Conservation (phyloP, 78 protist genomes). For the Chrysochromulina parva region DNA sequence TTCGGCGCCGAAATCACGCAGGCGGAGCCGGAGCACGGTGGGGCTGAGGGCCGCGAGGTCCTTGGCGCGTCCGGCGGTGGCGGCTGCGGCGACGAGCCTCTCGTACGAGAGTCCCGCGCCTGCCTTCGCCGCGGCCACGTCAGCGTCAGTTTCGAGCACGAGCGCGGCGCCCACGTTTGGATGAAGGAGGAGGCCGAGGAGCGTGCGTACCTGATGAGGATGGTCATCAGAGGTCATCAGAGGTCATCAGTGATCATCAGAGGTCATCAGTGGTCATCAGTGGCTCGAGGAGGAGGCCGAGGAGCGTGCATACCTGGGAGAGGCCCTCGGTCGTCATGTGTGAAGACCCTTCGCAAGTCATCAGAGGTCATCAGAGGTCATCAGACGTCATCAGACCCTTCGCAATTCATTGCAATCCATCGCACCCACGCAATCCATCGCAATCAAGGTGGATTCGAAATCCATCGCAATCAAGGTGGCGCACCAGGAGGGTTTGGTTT, state of each 20-base stretch:
- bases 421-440: too few species aligned
- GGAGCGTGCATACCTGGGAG: background rate
- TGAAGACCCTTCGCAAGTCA: background rate
- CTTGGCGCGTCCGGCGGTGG: background rate
- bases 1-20: background rate
- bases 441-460: too few species aligned
- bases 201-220: background rate
- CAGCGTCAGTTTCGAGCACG: background rate
- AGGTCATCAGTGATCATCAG: too few species aligned
- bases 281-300: slow-evolving; percentile 2
- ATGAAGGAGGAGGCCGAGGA: slow-evolving; percentile 10
- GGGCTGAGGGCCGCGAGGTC: background rate
- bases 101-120: background rate
- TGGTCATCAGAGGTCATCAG: background rate
- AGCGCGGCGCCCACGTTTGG: slow-evolving; percentile 36
- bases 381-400: too few species aligned
- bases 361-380: background rate
- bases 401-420: too few species aligned
- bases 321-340: background rate
- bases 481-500: too few species aligned
- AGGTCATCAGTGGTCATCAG: background rate
- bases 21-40: background rate
- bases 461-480: too few species aligned
- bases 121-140: too few species aligned
- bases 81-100: background rate